Evolutionary conservation across 768 basidiomycete genomes (phyloP), one percentile per base, ranked within the genome.

Genomic region (Boletus rubroflammeus): DNA sequence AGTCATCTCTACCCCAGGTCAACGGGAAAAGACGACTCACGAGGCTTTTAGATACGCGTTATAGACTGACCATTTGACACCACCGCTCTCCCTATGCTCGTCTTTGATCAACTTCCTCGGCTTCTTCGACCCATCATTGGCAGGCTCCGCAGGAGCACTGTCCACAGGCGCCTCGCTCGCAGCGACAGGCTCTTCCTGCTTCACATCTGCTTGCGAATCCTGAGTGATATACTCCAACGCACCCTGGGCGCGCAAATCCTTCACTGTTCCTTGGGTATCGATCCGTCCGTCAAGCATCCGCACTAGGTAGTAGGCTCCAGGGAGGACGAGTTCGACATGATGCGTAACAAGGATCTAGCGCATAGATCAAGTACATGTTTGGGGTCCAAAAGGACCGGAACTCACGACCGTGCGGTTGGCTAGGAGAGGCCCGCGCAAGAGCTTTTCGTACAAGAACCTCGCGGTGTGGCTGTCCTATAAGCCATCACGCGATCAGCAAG

Each of bases 281-380:
- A 92, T 83, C 14, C 89, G 82, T 3, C 90, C 91, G 63, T 92
- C 90, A 2, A 90, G 76, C 80, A 93, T 85, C 26, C 88, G 82
- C 7, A 92, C 78, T 3, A 93, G 71, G 61, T 90, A 90, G 60
- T 84, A 64, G 0, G 87, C 81, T 0, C 82, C 84, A 0, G 90
- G 85, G 7, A 91, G 79, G 17, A 93, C 84, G 1, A 94, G 79
- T 47, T 92, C 88, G 26, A 93, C 84, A 62, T 93, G 90, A 57
- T 93, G 91, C 0, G 90, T 90, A 34, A 93, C 90, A 5, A 87
- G 75, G 38, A 86, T 73, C 84, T 84, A 54, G 3, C 10, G 11
- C 1, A 28, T 3, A 28, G 21, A 46, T 59, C 32, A 55, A 38
- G 9, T 9, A 45, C 10, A 36, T 4, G 5, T 10, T 3, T 10